Conservation (phyloP, 306 rosid genomes). For the Carpinus fangiana region DNA sequence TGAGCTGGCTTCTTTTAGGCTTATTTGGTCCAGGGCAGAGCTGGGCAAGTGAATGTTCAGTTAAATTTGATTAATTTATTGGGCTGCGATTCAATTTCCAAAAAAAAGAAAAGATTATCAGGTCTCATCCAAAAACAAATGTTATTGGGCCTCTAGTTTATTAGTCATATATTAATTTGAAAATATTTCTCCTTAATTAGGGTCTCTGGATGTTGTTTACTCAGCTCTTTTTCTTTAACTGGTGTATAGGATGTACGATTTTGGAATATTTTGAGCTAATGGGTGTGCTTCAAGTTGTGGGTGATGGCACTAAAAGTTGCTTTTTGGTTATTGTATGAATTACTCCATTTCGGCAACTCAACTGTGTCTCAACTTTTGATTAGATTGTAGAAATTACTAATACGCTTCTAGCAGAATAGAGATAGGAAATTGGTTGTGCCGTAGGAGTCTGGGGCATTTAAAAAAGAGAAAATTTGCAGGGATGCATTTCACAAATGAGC, state of each 20-base stretch:
- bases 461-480: background rate
- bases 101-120: background rate
- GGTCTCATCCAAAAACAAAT: background rate
- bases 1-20: background rate
- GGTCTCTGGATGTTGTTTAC: background rate
- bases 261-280: too few species aligned
- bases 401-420: conserved; percentile 6
- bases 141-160: conserved; percentile 7
- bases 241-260: too few species aligned
- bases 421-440: conserved; percentile 10
- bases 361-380: conserved; percentile 1
- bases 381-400: conserved; percentile 8
- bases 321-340: too few species aligned
- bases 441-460: background rate
- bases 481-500: background rate
- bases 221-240: too few species aligned
- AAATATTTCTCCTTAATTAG: background rate
- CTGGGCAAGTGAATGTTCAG: background rate
- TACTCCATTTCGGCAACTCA: background rate
- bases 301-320: too few species aligned
- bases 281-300: too few species aligned
- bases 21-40: background rate
- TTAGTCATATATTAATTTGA: background rate
- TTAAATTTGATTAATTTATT: background rate
- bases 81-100: background rate